Evolutionary conservation across 179 eudicot genomes (phyloP).

Genomic region (Sideroxylon spinosum): DNA sequence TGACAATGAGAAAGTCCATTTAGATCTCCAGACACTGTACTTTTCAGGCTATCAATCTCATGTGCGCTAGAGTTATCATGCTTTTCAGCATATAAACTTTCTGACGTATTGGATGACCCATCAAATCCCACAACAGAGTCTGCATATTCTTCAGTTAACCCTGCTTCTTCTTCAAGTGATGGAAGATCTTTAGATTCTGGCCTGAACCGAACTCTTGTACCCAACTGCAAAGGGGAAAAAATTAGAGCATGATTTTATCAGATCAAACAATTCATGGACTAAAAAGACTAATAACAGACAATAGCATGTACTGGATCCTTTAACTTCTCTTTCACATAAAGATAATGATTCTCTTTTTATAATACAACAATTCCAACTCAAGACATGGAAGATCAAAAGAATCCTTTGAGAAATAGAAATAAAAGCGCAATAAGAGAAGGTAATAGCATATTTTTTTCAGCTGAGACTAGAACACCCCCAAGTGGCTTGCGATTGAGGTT

Average conservation of each 20-base stretch:
- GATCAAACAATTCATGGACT: neutral
- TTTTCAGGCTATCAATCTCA: constrained; percentile 67
- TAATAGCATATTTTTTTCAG: neutral
- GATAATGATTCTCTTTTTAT: neutral
- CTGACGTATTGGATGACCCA: constrained; percentile 76
- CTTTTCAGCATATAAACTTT: constrained; percentile 72
- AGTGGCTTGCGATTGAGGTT: no score
- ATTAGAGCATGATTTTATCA: neutral
- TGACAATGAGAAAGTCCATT: constrained; percentile 38
- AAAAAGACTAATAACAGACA: neutral
- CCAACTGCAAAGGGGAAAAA: constrained; percentile 34
- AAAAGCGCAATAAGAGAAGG: neutral
- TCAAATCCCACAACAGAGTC: constrained; percentile 61
- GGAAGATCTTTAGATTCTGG: constrained; percentile 62
- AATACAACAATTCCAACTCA: neutral
- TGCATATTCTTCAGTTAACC: constrained; percentile 55
- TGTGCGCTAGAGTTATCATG: constrained; percentile 52
- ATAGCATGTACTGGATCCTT: neutral
- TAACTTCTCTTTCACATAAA: neutral
- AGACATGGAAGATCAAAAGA: neutral
- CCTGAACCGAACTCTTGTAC: constrained; percentile 48
- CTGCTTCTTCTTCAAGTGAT: constrained; percentile 68
- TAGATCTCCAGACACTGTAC: constrained; percentile 51
- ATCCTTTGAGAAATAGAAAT: neutral
- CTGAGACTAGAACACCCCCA: neutral